These are phyloP conservation scores for Phytophthora syringae DNA, from an alignment of 352 stramenopile species.

Conservation along the genomic window DNA sequence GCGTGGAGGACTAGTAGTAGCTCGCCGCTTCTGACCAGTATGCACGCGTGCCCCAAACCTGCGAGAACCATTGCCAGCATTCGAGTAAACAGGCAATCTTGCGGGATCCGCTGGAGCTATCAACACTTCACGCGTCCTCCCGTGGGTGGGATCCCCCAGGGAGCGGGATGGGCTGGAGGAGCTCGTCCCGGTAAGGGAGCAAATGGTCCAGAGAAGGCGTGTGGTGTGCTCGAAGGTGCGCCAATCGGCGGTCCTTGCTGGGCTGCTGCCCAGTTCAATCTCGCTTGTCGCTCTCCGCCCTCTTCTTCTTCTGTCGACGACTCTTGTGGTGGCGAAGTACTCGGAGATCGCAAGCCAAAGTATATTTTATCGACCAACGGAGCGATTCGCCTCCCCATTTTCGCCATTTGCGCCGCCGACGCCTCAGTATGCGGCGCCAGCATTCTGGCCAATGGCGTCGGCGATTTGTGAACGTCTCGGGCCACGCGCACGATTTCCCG, in stretches of 20 bases:
- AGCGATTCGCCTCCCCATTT: conserved; percentile 1
- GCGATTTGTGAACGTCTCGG: conserved; percentile 20
- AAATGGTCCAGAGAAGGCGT: neutral
- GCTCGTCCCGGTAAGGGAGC: neutral
- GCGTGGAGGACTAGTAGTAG: neutral
- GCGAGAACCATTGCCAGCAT: neutral
- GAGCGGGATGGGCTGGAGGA: neutral
- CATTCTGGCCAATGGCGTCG: neutral
- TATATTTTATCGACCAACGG: conserved; percentile 13
- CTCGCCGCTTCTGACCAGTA: conserved; percentile 8
- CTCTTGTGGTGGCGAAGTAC: neutral
- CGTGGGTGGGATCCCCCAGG: neutral
- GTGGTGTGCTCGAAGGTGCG: neutral
- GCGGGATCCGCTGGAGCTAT: neutral
- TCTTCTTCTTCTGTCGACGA: conserved; percentile 24
- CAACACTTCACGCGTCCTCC: neutral
- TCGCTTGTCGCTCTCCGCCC: neutral
- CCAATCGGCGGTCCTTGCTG: neutral
- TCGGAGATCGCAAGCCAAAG: neutral
- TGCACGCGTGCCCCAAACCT: neutral
- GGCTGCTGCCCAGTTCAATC: neutral
- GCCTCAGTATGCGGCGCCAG: conserved; percentile 1
- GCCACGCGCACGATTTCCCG: conserved; percentile 18
- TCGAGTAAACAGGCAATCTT: neutral
- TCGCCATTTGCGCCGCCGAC: conserved; percentile 3